A percentile compares a stretch with the other conserved stretches of the same genome.
phyloP scores from a whole-genome alignment of 2,329 filamentous ascomycete species.

The Penicillium digitatum region DNA sequence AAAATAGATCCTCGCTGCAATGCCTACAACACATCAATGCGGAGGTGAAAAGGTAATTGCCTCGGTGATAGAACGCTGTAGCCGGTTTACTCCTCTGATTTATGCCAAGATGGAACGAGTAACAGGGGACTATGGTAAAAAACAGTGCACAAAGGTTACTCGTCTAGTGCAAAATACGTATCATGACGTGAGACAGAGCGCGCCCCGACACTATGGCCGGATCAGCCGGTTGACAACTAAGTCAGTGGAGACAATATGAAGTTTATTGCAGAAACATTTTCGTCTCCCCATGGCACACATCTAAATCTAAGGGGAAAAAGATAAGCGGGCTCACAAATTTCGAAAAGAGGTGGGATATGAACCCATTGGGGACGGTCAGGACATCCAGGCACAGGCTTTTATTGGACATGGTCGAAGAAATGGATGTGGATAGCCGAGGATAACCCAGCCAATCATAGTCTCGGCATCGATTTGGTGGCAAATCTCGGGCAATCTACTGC shows the following conservation, averaged over 20 bases:
- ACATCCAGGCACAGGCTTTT: not conserved
- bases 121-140: not conserved
- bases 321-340: not conserved
- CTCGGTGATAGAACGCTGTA: not conserved
- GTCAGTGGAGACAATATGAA: not conserved
- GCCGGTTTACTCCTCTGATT: not conserved
- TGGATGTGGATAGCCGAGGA: not conserved
- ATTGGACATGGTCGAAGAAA: not conserved
- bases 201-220: not conserved
- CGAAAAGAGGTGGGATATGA: not conserved
- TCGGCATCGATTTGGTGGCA: conserved; percentile 3
- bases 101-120: not conserved
- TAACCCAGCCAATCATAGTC: not conserved
- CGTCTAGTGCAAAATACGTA: not conserved
- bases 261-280: no score
- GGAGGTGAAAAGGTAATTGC: not conserved
- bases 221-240: not conserved
- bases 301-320: not conserved
- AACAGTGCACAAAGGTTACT: not conserved
- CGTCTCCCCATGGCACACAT: not conserved
- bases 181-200: not conserved
- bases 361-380: not conserved
- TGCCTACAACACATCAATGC: no score
- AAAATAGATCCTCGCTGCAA: conserved; percentile 5
- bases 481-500: not conserved